Evolutionary conservation across 495 filamentous ascomycete genomes (phyloP).

Genomic region (Penicillium alfredii): DNA sequence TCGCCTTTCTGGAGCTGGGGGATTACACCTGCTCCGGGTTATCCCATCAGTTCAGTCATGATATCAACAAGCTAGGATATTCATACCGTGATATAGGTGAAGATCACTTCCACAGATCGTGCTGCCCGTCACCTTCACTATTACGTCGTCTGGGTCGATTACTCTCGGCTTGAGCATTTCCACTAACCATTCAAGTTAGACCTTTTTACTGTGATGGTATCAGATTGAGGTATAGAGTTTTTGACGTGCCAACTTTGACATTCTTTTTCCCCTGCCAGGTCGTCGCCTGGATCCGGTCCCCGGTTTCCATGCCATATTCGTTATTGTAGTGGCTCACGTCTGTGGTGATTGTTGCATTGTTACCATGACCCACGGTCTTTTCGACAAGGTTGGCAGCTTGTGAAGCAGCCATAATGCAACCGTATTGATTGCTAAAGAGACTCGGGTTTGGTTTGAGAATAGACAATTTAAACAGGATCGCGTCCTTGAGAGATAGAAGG

Average conservation of each 20-base stretch:
- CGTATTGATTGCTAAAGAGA: background rate
- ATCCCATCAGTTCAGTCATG: background rate
- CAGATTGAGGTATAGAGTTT: background rate
- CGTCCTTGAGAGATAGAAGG: no score
- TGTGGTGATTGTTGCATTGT: constrained; percentile 21
- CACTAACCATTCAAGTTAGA: constrained; percentile 25
- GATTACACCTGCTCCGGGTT: constrained; percentile 41
- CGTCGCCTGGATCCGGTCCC: constrained; percentile 13
- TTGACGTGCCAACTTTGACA: constrained; percentile 28
- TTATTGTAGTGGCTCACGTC: constrained; percentile 28
- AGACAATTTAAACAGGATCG: no score
- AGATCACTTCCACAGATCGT: constrained; percentile 87
- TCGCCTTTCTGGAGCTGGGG: constrained; percentile 75
- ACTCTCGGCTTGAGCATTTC: constrained; percentile 64
- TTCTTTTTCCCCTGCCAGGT: constrained; percentile 37
- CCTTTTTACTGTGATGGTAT: background rate
- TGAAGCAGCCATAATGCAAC: constrained; percentile 52
- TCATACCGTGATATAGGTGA: constrained; percentile 65
- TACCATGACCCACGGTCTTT: constrained; percentile 58
- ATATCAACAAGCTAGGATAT: background rate
- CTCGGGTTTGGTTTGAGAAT: no score
- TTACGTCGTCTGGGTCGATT: constrained; percentile 69
- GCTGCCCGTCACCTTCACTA: constrained; percentile 76
- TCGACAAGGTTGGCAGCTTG: constrained; percentile 61
- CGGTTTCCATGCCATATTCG: constrained; percentile 18